Percentiles rank a stretch among this genome's conserved stretches.
These are phyloP conservation scores for Discostella stelligera DNA, from an alignment of 352 stramenopile genomes.

Conservation along the genomic window DNA sequence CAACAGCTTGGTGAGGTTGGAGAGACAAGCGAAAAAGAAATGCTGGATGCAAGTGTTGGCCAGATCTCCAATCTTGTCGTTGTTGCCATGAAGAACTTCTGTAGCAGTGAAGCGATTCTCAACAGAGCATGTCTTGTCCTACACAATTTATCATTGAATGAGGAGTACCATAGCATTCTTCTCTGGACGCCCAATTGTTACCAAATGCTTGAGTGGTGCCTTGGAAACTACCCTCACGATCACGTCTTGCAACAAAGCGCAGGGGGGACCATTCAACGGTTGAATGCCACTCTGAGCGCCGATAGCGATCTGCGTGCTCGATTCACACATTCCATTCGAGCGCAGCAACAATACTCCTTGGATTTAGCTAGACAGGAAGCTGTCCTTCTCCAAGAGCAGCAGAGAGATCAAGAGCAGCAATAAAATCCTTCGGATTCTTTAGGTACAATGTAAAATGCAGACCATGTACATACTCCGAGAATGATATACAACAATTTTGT, in stretches of 20 bases:
- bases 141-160: conserved; percentile 81
- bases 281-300: conserved; percentile 64
- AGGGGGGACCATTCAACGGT: conserved; percentile 75
- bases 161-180: conserved; percentile 73
- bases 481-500: too few relatives aligned
- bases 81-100: conserved; percentile 80
- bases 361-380: conserved; percentile 54
- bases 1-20: conserved; percentile 44
- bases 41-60: conserved; percentile 66
- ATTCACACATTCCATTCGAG: conserved; percentile 59
- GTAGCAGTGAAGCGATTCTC: conserved; percentile 69
- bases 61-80: conserved; percentile 73
- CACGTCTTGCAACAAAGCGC: conserved; percentile 81
- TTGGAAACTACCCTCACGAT: conserved; percentile 80
- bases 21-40: conserved; percentile 58
- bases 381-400: conserved; percentile 38
- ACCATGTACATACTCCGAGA: too few relatives aligned
- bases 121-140: conserved; percentile 83
- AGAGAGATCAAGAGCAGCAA: conserved; percentile 23
- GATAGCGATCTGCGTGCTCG: conserved; percentile 50
- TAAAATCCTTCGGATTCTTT: too few relatives aligned
- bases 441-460: too few relatives aligned
- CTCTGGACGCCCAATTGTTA: conserved; percentile 82
- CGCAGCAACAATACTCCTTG: conserved; percentile 66
- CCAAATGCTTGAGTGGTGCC: conserved; percentile 80